Base-by-base conservation (phyloP, 805 yeast species). In the Spathaspora arborariae region DNA sequence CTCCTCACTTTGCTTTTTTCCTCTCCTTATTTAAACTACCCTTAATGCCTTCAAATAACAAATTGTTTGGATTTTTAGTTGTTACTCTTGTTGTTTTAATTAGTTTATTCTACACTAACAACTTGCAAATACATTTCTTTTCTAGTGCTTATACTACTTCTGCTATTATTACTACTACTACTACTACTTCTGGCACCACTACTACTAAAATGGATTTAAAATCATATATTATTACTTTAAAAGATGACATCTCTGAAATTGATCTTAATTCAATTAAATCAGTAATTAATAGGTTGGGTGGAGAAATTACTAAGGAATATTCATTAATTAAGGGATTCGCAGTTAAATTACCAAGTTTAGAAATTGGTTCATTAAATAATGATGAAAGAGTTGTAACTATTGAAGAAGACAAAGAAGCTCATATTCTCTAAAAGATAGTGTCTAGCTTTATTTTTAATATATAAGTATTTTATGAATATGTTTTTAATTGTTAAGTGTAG, bases 371-470 rank as follows among this genome's bases (percentile, higher is more conserved):
- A n/a, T 60, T 84, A 54, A 62, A 69, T 52, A 24, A 16, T 19
- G 57, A 62, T 37, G 74, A 79, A 22, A 75, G 72, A 42, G 82
- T 85, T 53, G 76, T 78, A 41, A 65, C 74, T 36, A 69, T 84
- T 52, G 91, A 85, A 63, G 88, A 81, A 60, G 91, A 85, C 60
- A 68, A 76, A 58, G 85, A 80, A 57, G 88, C 84, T 37, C 72
- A 74, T 54, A 78, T 74, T 52, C 16, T 30, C n/a, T 30, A 13
- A 30, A 13, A n/a, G 35, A 30, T 15, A 15, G 35, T 9, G 26
- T 13, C 27, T 24, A 7, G 8, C 27, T 24, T 13, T 24, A 3
- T 24, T 24, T 24, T n/a, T n/a, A n/a, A 24, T 24, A 24, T 24
- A 24, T 24, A 24, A 24, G 13, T 24, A 24, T 9, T 4, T 9